Conservation (phyloP, 495 filamentous ascomycete species). For the Talaromyces liani region DNA sequence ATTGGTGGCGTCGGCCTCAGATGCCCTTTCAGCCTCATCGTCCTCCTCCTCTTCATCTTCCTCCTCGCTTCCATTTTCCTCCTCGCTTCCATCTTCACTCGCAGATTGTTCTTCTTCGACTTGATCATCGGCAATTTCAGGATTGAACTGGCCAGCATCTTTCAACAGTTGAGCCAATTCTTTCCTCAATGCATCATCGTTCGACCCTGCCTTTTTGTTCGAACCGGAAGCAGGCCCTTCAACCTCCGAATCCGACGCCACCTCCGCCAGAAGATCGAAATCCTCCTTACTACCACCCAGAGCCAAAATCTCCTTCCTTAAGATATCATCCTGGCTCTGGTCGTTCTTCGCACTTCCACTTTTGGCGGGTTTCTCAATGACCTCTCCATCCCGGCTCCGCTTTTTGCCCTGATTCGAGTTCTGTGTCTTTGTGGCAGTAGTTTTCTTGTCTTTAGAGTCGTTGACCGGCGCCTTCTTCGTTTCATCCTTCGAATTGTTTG, state of each 20-base stretch:
- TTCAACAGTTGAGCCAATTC: constrained; percentile 37
- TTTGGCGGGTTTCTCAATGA: constrained; percentile 30
- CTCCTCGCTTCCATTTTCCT: constrained; percentile 19
- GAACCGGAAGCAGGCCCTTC: constrained; percentile 25
- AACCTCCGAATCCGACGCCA: constrained; percentile 56
- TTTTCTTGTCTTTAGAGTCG: constrained; percentile 16
- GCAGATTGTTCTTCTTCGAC: constrained; percentile 30
- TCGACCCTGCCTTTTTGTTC: constrained; percentile 20
- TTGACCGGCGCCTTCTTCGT: constrained; percentile 17
- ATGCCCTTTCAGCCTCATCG: constrained; percentile 15
- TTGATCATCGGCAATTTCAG: constrained; percentile 29
- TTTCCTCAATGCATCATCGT: constrained; percentile 32
- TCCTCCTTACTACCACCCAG: constrained; percentile 75
- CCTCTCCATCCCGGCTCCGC: constrained; percentile 43
- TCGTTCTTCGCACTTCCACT: constrained; percentile 8
- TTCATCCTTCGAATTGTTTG: constrained; percentile 18
- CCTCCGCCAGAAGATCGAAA: constrained; percentile 53
- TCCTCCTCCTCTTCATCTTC: constrained; percentile 22
- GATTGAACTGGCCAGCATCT: constrained; percentile 35
- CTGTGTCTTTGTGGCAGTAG: constrained; percentile 15
- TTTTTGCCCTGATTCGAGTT: constrained; percentile 35
- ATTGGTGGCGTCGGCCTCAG: constrained; percentile 19
- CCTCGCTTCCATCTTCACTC: constrained; percentile 16
- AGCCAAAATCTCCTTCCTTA: constrained; percentile 66
- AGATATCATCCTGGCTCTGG: constrained; percentile 25